A percentile compares a stretch with the other conserved stretches of the same genome.
Evolutionary conservation across 116 monocot genomes (phyloP).

Genomic region (Papilionanthe hybrid): DNA sequence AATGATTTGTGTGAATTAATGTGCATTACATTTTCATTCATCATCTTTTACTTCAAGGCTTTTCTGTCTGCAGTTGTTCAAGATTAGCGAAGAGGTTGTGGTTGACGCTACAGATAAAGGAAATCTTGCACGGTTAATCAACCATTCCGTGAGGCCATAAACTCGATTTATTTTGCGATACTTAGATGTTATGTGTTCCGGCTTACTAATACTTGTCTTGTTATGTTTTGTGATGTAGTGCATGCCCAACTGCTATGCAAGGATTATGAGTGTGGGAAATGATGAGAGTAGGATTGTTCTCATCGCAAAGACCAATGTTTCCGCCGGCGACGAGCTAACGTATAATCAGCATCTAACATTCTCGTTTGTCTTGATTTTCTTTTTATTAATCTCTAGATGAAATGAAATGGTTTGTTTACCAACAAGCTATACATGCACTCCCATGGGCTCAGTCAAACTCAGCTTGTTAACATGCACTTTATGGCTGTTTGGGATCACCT

Average conservation of each 20-base stretch:
- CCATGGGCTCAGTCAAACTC: too few relatives aligned
- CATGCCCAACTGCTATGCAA: conserved; percentile 94
- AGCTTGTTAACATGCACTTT: too few relatives aligned
- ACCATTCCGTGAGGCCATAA: conserved; percentile 67
- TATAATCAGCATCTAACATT: conserved; percentile 15
- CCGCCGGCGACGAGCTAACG: conserved; percentile 85
- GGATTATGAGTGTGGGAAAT: conserved; percentile 77
- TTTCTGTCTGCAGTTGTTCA: conserved; percentile 62
- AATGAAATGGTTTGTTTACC: background rate
- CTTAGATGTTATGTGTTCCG: background rate
- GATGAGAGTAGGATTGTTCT: conserved; percentile 77
- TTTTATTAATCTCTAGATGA: background rate
- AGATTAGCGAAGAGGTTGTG: conserved; percentile 91
- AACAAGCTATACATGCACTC: background rate
- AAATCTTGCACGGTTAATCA: conserved; percentile 86
- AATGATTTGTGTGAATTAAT: background rate
- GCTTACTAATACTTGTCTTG: background rate
- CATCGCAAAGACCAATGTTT: conserved; percentile 70
- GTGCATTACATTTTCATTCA: background rate
- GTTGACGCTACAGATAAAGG: conserved; percentile 92
- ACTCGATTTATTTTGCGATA: background rate
- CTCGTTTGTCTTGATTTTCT: background rate
- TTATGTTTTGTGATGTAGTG: conserved; percentile 48
- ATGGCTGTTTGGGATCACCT: too few relatives aligned
- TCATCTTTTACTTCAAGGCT: background rate